A percentile compares a stretch with the other conserved stretches of the same genome.
Conservation (phyloP, 1,139 yeast species). For the Kazachstania sp. region DNA sequence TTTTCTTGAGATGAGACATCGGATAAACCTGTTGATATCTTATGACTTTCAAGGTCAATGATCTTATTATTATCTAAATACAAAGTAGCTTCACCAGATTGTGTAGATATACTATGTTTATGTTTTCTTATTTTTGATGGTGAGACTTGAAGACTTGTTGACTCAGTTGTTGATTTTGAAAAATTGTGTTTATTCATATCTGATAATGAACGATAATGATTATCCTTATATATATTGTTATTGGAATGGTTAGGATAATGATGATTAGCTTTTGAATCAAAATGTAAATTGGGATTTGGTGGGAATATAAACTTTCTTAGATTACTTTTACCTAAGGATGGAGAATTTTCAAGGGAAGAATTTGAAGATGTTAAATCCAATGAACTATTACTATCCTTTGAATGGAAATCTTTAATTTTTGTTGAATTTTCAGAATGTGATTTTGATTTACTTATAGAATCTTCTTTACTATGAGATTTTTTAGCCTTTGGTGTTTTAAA, state of each 20-base stretch:
- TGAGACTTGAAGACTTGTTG: not conserved
- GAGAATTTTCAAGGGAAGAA: conserved; percentile 5
- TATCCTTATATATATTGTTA: not conserved
- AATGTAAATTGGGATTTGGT: conserved; percentile 10
- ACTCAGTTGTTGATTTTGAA: not conserved
- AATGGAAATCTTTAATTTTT: not conserved
- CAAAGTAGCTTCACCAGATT: conserved; percentile 3
- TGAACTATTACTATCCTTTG: not conserved
- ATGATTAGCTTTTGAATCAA: not conserved
- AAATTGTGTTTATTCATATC: conserved; percentile 4
- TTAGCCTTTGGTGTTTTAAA: conserved; percentile 26
- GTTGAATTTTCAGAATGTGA: not conserved
- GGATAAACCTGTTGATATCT: not conserved
- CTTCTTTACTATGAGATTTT: conserved; percentile 1
- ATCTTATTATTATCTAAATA: conserved; percentile 3
- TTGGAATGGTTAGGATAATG: not conserved
- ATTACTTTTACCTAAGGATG: conserved; percentile 3
- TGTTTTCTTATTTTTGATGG: conserved; percentile 1
- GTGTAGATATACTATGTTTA: conserved; percentile 6
- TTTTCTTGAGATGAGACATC: not conserved
- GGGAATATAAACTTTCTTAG: conserved; percentile 10
- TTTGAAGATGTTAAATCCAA: conserved; percentile 1
- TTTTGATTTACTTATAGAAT: not conserved
- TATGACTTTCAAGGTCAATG: conserved; percentile 2
- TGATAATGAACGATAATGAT: conserved; percentile 11